A percentile compares a stretch with the other conserved stretches of the same genome.
Conservation (phyloP, 352 stramenopile species). For the Pythium pyrilobum region DNA sequence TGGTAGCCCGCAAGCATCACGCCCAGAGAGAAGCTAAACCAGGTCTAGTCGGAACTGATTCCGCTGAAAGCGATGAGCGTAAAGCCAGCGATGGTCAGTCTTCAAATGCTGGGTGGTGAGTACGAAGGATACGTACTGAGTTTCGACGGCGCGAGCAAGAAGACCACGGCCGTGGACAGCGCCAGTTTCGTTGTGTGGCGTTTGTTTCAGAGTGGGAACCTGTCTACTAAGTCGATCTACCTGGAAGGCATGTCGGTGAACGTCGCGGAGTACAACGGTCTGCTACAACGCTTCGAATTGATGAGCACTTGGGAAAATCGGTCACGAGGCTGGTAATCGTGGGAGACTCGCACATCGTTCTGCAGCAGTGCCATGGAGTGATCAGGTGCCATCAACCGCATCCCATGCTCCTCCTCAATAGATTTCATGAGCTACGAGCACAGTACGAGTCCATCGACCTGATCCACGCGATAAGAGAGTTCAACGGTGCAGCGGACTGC, state of each 20-base stretch:
- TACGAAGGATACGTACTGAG: constrained; percentile 6
- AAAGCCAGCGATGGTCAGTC: not conserved
- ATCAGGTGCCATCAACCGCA: constrained; percentile 9
- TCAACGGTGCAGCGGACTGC: constrained; percentile 1
- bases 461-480: constrained; percentile 2
- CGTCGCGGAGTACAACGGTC: constrained; percentile 13
- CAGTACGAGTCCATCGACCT: not conserved
- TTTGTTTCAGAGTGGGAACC: constrained; percentile 6
- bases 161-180: constrained; percentile 5
- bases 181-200: constrained; percentile 13
- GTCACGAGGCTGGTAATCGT: not conserved
- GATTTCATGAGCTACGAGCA: not conserved
- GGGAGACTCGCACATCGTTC: constrained; percentile 8
- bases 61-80: not conserved
- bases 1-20: constrained; percentile 6
- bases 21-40: constrained; percentile 6
- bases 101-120: constrained; percentile 13
- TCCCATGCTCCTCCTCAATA: not conserved
- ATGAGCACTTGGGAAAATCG: not conserved
- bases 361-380: constrained; percentile 1
- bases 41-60: not conserved
- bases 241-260: constrained; percentile 7
- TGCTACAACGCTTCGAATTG: not conserved
- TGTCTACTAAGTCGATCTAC: not conserved
- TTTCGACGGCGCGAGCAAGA: constrained; percentile 19